Conservation (phyloP, 371 early-diverging fungal species). For the Mortierella sp. region DNA sequence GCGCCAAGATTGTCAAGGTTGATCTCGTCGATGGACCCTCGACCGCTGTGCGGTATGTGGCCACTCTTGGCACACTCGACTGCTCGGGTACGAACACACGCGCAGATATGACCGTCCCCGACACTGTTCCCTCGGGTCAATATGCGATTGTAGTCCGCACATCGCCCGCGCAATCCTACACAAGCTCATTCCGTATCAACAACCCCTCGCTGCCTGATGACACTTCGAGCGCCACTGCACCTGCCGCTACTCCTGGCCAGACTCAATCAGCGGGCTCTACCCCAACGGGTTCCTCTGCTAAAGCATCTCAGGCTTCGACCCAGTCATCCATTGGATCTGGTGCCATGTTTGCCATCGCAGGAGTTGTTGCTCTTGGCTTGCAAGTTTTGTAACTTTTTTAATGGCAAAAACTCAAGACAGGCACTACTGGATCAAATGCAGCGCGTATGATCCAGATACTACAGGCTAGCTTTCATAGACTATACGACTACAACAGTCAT, state of each 20-base stretch:
- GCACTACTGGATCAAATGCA: background rate
- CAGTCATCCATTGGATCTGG: constrained; percentile 1
- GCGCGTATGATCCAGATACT: background rate
- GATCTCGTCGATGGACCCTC: constrained; percentile 47
- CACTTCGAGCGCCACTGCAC: background rate
- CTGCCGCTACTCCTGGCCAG: background rate
- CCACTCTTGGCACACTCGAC: constrained; percentile 38
- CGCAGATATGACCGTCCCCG: constrained; percentile 45
- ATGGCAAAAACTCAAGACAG: background rate
- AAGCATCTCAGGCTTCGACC: constrained; percentile 7
- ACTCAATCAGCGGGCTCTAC: background rate
- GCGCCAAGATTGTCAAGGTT: constrained; percentile 44
- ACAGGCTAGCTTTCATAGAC: background rate
- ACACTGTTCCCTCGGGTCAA: constrained; percentile 33
- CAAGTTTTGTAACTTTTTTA: constrained; percentile 16
- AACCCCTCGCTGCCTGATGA: constrained; percentile 35
- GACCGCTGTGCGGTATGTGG: constrained; percentile 43
- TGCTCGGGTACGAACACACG: constrained; percentile 43
- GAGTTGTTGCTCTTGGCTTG: constrained; percentile 16
- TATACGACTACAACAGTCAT: no score
- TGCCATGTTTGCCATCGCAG: constrained; percentile 25
- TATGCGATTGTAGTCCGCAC: constrained; percentile 49
- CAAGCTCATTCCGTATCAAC: constrained; percentile 38
- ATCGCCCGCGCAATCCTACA: constrained; percentile 40
- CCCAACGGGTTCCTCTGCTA: background rate